Conservation (phyloP, 768 basidiomycete genomes). For the Panaeolus papilionaceus region DNA sequence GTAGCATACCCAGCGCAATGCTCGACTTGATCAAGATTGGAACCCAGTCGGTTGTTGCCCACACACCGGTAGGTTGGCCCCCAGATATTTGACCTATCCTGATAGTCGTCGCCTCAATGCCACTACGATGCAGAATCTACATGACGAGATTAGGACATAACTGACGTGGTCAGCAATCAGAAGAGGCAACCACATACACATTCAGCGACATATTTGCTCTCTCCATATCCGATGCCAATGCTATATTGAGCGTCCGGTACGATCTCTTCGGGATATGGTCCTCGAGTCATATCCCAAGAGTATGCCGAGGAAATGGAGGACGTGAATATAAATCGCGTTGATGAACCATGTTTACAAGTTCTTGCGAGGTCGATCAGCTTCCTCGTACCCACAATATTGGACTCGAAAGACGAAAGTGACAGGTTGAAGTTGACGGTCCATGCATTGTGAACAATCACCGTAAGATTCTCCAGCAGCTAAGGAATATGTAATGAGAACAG, state of each 20-base stretch:
- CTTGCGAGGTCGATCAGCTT: conserved; percentile 47
- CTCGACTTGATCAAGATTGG: conserved; percentile 45
- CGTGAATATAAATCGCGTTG: conserved; percentile 46
- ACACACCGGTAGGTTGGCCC: conserved; percentile 39
- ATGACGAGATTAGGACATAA: not conserved
- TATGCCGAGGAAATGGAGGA: conserved; percentile 36
- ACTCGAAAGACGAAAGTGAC: conserved; percentile 48
- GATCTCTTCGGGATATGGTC: conserved; percentile 41
- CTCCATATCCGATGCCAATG: conserved; percentile 37
- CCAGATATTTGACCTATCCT: conserved; percentile 46
- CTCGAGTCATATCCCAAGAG: conserved; percentile 35
- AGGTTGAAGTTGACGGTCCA: conserved; percentile 56
- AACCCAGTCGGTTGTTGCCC: conserved; percentile 47
- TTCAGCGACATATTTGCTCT: conserved; percentile 42
- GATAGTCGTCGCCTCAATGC: conserved; percentile 35
- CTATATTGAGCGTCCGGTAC: conserved; percentile 32
- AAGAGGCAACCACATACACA: conserved; percentile 27
- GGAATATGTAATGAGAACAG: not conserved
- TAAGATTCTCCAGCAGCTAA: conserved; percentile 27
- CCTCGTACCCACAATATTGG: conserved; percentile 45
- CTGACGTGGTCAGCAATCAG: not conserved
- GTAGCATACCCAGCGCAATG: conserved; percentile 34
- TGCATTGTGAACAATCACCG: conserved; percentile 49
- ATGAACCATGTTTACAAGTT: conserved; percentile 29
- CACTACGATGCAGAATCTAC: conserved; percentile 38